phyloP scores from a whole-genome alignment of 148 eudicot species.

The Salicornia ramosissima region DNA sequence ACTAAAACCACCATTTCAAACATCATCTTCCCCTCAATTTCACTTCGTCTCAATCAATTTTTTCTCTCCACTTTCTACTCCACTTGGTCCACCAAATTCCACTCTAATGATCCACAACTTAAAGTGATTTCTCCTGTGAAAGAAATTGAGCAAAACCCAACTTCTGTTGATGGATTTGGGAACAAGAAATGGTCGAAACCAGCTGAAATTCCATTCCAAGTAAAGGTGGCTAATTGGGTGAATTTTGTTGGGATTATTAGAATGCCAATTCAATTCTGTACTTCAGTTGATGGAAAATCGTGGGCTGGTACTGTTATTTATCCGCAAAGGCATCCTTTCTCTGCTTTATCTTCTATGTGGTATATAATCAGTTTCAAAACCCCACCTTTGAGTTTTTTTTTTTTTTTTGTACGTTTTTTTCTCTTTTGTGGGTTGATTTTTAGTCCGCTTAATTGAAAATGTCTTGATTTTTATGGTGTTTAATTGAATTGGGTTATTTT shows the following conservation, averaged over 20 bases:
- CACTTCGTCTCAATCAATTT: conserved; percentile 4
- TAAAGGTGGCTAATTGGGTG: conserved; percentile 50
- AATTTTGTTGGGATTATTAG: conserved; percentile 49
- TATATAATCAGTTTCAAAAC: not conserved
- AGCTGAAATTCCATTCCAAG: conserved; percentile 47
- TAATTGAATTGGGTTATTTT: not conserved
- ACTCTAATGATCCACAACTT: not conserved
- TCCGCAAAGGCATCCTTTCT: conserved; percentile 14
- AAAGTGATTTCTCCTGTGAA: not conserved
- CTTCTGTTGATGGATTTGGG: not conserved
- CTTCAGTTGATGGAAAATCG: conserved; percentile 38
- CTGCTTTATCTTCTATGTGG: not conserved
- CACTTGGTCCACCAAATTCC: conserved; percentile 10
- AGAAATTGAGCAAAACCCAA: not conserved
- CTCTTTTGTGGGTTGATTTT: not conserved
- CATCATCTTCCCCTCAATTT: not conserved
- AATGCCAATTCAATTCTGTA: conserved; percentile 39
- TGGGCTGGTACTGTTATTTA: conserved; percentile 53
- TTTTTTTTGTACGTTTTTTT: not conserved
- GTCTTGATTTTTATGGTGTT: not conserved
- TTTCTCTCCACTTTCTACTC: conserved; percentile 7
- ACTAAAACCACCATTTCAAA: conserved; percentile 2
- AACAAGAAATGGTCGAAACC: conserved; percentile 34
- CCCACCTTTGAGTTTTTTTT: not conserved
- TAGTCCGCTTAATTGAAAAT: not conserved